Percentiles rank a stretch among this genome's conserved stretches.
phyloP scores from a whole-genome alignment of 108 stramenopile genomes.

The Stephanodiscus triporus region DNA sequence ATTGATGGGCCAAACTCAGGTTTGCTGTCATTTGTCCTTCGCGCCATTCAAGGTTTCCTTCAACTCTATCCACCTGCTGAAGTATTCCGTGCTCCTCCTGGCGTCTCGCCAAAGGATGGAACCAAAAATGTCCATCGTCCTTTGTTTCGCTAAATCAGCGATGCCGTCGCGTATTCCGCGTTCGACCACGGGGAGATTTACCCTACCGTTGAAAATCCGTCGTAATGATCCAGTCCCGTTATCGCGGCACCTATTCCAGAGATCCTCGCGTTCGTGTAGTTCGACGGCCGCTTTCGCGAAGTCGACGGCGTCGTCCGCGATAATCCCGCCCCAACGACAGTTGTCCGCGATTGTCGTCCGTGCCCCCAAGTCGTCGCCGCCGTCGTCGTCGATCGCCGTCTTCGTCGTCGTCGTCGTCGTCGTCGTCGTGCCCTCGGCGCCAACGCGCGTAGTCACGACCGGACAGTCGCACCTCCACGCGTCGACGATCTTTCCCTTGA shows the following conservation, averaged over 20 bases:
- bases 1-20: too few species aligned
- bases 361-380: background rate
- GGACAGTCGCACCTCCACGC: conserved; percentile 78
- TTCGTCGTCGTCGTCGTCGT: background rate
- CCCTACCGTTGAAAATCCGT: conserved; percentile 27
- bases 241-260: conserved; percentile 34
- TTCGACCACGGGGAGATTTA: conserved; percentile 38
- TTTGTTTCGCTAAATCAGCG: conserved; percentile 21
- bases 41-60: conserved; percentile 52
- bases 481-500: conserved; percentile 88
- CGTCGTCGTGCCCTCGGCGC: conserved; percentile 58
- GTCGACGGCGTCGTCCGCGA: conserved; percentile 47
- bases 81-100: conserved; percentile 72
- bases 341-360: background rate
- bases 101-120: conserved; percentile 68
- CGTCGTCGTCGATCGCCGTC: background rate
- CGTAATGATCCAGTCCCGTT: conserved; percentile 37
- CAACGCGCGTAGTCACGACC: conserved; percentile 78
- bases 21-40: too few species aligned
- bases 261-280: conserved; percentile 36
- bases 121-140: conserved; percentile 47
- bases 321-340: conserved; percentile 53
- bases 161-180: conserved; percentile 24
- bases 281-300: conserved; percentile 55
- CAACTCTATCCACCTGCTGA: conserved; percentile 75